A percentile compares a stretch with the other conserved stretches of the same genome.
Evolutionary conservation across 2,329 filamentous ascomycete species (phyloP).

Genomic region (Coleophoma eucalyptorum): DNA sequence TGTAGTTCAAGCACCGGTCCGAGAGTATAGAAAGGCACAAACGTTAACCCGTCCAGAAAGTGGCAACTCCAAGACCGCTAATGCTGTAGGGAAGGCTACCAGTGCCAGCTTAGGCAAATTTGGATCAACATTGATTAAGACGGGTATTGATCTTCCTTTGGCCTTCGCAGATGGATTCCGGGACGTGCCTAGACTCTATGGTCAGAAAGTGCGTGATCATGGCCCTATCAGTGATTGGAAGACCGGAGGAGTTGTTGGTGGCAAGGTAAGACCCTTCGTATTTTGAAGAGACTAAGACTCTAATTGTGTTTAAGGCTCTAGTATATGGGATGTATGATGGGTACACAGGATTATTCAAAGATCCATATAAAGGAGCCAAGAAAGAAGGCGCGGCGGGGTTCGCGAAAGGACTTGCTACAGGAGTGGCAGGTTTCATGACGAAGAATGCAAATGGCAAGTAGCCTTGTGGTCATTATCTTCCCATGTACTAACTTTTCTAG

Average conservation of each 20-base stretch:
- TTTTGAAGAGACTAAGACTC: neutral
- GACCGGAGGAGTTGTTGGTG: conserved; percentile 70
- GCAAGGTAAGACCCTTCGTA: conserved; percentile 38
- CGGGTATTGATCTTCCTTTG: conserved; percentile 43
- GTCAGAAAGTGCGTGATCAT: conserved; percentile 78
- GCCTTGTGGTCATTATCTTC: neutral
- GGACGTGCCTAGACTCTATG: conserved; percentile 46
- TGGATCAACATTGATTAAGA: conserved; percentile 27
- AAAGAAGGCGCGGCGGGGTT: conserved; percentile 11
- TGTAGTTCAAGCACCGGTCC: conserved; percentile 1
- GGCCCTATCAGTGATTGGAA: conserved; percentile 73
- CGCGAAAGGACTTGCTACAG: conserved; percentile 10
- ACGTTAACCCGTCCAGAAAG: neutral
- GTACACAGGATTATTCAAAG: conserved; percentile 6
- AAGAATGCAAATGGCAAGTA: conserved; percentile 8
- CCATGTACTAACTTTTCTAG: neutral
- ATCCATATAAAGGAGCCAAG: conserved; percentile 13
- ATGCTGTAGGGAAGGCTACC: conserved; percentile 19
- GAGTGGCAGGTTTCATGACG: conserved; percentile 7
- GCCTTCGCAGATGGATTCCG: conserved; percentile 49
- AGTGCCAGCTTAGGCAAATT: conserved; percentile 28
- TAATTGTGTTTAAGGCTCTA: neutral
- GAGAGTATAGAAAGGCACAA: conserved; percentile 6
- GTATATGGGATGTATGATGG: conserved; percentile 7
- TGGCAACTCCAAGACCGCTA: neutral